Base-by-base conservation (phyloP, 805 yeast genomes). In the Lachancea nothofagi region DNA sequence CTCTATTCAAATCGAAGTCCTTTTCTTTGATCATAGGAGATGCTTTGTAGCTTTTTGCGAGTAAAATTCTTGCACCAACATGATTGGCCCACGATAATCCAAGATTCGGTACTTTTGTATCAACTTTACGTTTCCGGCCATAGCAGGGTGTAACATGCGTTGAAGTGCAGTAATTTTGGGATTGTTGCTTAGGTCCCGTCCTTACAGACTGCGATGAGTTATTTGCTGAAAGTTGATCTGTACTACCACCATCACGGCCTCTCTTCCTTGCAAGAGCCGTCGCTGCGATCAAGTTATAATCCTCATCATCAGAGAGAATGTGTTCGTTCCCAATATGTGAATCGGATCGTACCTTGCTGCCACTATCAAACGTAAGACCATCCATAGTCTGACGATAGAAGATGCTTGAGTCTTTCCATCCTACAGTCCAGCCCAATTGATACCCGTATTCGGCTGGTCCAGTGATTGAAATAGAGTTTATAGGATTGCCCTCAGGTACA, bases 401-500 rank as follows among this genome's bases (percentile, higher is more conserved):
- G 17, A 70, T 66, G 14, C 63, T 55, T 1, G 62, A 59, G 41
- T 65, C 64, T 45, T 75, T 78, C 95, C 95, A 87, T 1, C 95
- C 96, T 15, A 77, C 71, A 32, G 77, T 64, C 73, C 82, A 77
- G 5, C 89, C 84, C 14, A 78, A 51, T 53, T 87, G 95, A 52
- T 78, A 75, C 41, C 80, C 83, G 36, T 72, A 62, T 28, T 55
- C 69, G 48, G 48, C 53, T n/a, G 55, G 50, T 27, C 46, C 49
- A 12, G 49, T 49, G n/a, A 31, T 39, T 4, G 36, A 29, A 4
- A 47, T 22, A 25, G 44, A 49, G 18, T 14, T 19, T 6, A 10
- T 17, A 7, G 38, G 13, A 30, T 33, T 13, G 3, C 37, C 25
- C 19, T 54, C 60, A 1, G 38, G 34, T 19, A 54, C 24, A 5